These are phyloP conservation scores for Calocera cornea DNA, from an alignment of 768 basidiomycete species.

Conservation along the genomic window DNA sequence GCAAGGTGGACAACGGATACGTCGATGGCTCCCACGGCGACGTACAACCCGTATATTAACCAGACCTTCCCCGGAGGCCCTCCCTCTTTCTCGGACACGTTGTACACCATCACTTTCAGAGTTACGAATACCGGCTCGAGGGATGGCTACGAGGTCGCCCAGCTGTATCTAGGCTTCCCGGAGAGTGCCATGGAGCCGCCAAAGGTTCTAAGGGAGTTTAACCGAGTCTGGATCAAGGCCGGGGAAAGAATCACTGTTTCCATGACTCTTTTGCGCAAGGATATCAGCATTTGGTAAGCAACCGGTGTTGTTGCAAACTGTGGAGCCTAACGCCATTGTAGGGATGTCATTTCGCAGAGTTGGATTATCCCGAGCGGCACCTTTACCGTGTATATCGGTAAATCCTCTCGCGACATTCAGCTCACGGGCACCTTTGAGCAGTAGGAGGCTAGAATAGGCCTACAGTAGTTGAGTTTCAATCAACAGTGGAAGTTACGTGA, in stretches of 20 bases:
- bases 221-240: slow-evolving; percentile 38
- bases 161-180: slow-evolving; percentile 62
- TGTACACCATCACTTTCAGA: background rate
- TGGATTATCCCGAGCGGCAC: slow-evolving; percentile 57
- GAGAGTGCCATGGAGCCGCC: slow-evolving; percentile 53
- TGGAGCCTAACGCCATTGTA: slow-evolving; percentile 26
- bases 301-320: background rate
- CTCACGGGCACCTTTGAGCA: slow-evolving; percentile 29
- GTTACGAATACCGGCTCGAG: background rate
- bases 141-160: slow-evolving; percentile 24
- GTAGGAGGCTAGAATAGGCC: no score
- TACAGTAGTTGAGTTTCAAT: no score
- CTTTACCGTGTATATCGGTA: slow-evolving; percentile 54
- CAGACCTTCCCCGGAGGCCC: background rate
- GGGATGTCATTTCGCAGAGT: slow-evolving; percentile 63
- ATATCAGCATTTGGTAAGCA: slow-evolving; percentile 32
- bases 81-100: background rate
- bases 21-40: background rate
- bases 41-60: background rate
- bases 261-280: slow-evolving; percentile 52
- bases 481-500: no score
- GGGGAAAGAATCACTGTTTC: slow-evolving; percentile 33
- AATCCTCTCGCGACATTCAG: slow-evolving; percentile 37
- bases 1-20: background rate
- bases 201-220: slow-evolving; percentile 56